Evolutionary conservation across 1,284 basidiomycete genomes (phyloP), one percentile per base, ranked within the genome.

Genomic region (Melampsora americana): DNA sequence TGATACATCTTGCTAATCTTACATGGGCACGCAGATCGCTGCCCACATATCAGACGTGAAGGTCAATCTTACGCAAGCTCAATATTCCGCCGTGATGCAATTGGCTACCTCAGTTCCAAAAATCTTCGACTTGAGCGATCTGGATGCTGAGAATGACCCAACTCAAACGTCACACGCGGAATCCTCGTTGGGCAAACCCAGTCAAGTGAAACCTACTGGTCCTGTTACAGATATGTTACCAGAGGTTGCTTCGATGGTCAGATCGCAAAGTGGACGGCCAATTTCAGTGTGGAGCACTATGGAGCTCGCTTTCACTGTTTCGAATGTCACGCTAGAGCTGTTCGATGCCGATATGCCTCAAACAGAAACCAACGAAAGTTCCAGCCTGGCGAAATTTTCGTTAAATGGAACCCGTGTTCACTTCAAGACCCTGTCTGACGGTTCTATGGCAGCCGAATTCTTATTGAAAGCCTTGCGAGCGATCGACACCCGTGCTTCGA

Each of bases 391-490:
- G 23, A 87, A 89, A 50, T 95, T 99, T 82, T 89, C 92, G 1
- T 85, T 99, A 75, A 91, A 90, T 78, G 88, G 90, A 78, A 92
- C 89, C 77, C 89, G 87, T 56, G 85, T 97, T 77, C 89, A 92
- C 76, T 86, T 92, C 81, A 97, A 98, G 84, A 86, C 89, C 82
- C 86, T 95, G 28, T 91, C 91, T 20, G 89, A 95, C 82, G 90
- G 90, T 28, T 88, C 93, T 11, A 87, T 89, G 79, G 93, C 97
- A 83, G 89, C 91, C 2, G 94, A 98, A 83, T 85, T 97, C 66
- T 86, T 93, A 48, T 85, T 99, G 42, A 90, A 90, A 81, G 93
- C 95, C 0, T 90, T 99, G 81, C 94, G 93, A 0, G 91, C 97
- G 85, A 89, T 88, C 81, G 96, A 95, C 82, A 98, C 90, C 5